Evolutionary conservation across 371 early-diverging fungal genomes (phyloP).

Genomic region (Batrachochytrium dendrobatidis): DNA sequence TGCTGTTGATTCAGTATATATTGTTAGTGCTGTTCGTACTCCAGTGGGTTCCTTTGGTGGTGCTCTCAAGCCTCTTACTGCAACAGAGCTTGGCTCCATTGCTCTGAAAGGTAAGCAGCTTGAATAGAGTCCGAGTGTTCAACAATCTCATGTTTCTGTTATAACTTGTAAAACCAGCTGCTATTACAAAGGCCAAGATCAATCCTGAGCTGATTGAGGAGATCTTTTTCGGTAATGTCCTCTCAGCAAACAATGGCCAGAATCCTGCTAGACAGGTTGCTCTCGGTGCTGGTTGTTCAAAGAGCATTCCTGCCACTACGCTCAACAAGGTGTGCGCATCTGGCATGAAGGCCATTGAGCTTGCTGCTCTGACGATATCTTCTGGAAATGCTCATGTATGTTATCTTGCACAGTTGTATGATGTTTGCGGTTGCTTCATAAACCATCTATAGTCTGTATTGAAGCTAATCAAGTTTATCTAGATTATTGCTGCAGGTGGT

Average conservation of each 20-base stretch:
- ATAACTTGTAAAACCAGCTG: constrained; percentile 50
- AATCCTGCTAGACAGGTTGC: constrained; percentile 96
- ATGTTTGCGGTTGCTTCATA: background rate
- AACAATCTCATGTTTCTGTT: background rate
- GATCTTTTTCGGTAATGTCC: constrained; percentile 84
- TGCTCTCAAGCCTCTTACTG: constrained; percentile 74
- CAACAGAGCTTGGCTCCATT: constrained; percentile 79
- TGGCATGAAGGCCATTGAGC: constrained; percentile 86
- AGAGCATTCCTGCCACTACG: constrained; percentile 73
- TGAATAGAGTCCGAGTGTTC: background rate
- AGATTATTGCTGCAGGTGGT: constrained; percentile 83
- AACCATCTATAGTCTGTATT: background rate
- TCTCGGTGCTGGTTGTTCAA: constrained; percentile 76
- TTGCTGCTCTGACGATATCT: constrained; percentile 80
- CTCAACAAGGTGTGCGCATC: constrained; percentile 98
- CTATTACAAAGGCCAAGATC: constrained; percentile 56
- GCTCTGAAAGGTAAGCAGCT: constrained; percentile 73
- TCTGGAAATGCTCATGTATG: constrained; percentile 75
- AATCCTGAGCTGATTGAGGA: constrained; percentile 73
- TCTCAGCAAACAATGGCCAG: constrained; percentile 73
- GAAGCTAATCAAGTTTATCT: too few relatives aligned
- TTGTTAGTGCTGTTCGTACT: constrained; percentile 85
- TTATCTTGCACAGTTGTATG: background rate
- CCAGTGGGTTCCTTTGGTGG: constrained; percentile 92
- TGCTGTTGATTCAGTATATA: too few relatives aligned